phyloP scores from a whole-genome alignment of 108 stramenopile species.

The Cylindrotheca fusiformis region DNA sequence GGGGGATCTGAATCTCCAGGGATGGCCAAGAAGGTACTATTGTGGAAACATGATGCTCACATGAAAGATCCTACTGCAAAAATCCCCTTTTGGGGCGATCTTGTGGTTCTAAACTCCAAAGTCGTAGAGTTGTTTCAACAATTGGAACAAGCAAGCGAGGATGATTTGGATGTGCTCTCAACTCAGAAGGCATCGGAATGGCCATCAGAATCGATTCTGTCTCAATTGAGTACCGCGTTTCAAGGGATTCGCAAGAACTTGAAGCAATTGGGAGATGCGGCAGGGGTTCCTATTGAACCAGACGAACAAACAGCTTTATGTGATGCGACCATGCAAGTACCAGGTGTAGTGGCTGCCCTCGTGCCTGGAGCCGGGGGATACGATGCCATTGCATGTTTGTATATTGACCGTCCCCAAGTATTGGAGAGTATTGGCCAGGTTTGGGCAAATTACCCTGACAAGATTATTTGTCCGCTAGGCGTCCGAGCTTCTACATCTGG shows the following conservation, averaged over 20 bases:
- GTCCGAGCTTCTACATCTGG: conserved; percentile 56
- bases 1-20: conserved; percentile 94
- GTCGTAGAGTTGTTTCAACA: conserved; percentile 48
- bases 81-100: conserved; percentile 72
- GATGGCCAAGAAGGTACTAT: conserved; percentile 87
- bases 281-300: conserved; percentile 93
- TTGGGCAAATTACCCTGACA: conserved; percentile 50
- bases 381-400: conserved; percentile 90
- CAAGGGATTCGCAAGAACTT: conserved; percentile 56
- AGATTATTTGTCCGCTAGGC: conserved; percentile 62
- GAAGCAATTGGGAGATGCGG: conserved; percentile 76
- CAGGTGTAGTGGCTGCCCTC: conserved; percentile 88
- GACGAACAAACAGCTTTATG: conserved; percentile 78
- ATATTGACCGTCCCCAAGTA: conserved; percentile 55
- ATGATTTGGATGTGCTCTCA: conserved; percentile 26
- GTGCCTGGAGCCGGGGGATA: conserved; percentile 97
- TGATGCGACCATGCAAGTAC: conserved; percentile 80
- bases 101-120: conserved; percentile 60
- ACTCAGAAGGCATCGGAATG: conserved; percentile 41
- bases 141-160: conserved; percentile 12
- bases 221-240: conserved; percentile 46
- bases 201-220: conserved; percentile 29
- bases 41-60: conserved; percentile 66
- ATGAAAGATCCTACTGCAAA: background rate
- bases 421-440: conserved; percentile 60